Conservation (phyloP, 192 early-diverging fungal species). For the Mortierella claussenii region DNA sequence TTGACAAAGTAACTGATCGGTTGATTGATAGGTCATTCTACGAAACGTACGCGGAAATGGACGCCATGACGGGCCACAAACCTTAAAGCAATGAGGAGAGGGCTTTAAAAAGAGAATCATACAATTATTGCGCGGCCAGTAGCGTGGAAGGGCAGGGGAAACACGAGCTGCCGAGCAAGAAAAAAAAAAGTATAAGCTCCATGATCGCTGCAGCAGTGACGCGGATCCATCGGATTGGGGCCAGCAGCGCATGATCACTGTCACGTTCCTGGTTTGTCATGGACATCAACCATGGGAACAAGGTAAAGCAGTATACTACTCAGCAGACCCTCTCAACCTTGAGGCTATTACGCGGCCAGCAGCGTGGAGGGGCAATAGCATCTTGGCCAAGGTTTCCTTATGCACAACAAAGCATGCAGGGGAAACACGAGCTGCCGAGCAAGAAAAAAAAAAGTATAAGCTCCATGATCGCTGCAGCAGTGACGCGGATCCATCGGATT, state of each 20-base stretch:
- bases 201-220: conserved; percentile 5
- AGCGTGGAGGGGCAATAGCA: conserved; percentile 10
- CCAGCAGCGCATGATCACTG: conserved; percentile 6
- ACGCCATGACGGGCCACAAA: neutral
- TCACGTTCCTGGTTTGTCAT: conserved; percentile 2
- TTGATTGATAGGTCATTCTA: neutral
- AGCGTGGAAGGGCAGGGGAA: neutral
- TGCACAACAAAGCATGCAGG: conserved; percentile 6
- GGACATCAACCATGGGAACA: conserved; percentile 5
- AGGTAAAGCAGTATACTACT: conserved; percentile 5
- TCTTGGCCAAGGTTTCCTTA: conserved; percentile 4
- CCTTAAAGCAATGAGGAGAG: neutral
- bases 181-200: conserved; percentile 1
- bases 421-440: neutral
- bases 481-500: conserved; percentile 1
- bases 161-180: neutral
- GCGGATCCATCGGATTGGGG: conserved; percentile 1
- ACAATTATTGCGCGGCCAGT: neutral
- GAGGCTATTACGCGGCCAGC: conserved; percentile 5
- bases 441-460: neutral
- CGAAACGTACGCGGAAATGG: neutral
- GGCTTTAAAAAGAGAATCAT: neutral
- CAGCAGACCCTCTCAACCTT: conserved; percentile 6
- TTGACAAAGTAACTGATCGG: neutral
- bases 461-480: conserved; percentile 5